Evolutionary conservation across 129 eudicot genomes (phyloP).

Genomic region (Erigeron canadensis): DNA sequence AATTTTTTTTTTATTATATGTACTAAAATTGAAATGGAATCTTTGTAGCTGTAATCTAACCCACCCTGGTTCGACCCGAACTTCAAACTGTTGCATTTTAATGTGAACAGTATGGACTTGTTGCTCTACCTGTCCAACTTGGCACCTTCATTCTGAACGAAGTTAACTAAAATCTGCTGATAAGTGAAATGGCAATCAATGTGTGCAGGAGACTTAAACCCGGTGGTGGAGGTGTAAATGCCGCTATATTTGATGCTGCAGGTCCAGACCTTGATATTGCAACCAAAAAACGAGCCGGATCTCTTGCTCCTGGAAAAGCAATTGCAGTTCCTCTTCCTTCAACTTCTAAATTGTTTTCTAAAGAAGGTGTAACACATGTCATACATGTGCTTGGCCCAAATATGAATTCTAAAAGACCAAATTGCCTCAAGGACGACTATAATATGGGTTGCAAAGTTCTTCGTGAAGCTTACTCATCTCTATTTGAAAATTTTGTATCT

Average conservation of each 20-base stretch:
- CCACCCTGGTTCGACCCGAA: neutral
- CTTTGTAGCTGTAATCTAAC: neutral
- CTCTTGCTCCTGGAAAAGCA: constrained; percentile 81
- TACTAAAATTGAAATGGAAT: neutral
- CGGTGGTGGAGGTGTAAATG: constrained; percentile 99
- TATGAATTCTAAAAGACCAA: constrained; percentile 93
- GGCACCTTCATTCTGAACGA: neutral
- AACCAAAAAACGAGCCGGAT: constrained; percentile 73
- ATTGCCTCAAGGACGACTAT: constrained; percentile 79
- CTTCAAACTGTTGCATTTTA: neutral
- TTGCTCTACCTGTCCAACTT: neutral
- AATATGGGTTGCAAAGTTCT: constrained; percentile 66
- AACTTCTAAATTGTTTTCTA: constrained; percentile 62
- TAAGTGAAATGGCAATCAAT: neutral
- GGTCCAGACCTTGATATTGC: constrained; percentile 72
- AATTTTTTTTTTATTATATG: neutral
- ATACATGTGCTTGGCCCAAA: constrained; percentile 97
- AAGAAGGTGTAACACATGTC: constrained; percentile 86
- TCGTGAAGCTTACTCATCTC: constrained; percentile 78
- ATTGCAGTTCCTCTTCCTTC: constrained; percentile 76
- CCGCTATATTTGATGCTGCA: constrained; percentile 82
- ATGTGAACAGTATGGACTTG: neutral
- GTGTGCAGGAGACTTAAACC: constrained; percentile 88
- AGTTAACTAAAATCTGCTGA: neutral
- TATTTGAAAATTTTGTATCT: constrained; percentile 77